These are phyloP conservation scores for Carex kokanica DNA, from an alignment of 176 grass and related monocot genomes.

Conservation along the genomic window DNA sequence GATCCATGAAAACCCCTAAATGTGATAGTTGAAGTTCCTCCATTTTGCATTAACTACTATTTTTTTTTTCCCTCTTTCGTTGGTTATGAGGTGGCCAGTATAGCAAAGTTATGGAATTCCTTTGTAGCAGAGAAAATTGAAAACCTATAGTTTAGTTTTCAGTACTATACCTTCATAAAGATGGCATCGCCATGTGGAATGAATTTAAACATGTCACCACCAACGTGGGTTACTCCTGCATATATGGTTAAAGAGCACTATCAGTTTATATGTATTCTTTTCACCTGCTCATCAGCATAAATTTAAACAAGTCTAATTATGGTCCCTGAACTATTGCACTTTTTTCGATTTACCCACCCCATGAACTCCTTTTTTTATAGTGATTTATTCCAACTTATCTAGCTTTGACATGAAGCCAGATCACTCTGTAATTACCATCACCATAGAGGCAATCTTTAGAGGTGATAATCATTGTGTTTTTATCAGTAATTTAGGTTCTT, in stretches of 20 bases:
- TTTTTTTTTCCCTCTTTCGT: neutral
- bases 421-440: neutral
- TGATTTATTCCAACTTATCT: neutral
- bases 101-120: neutral
- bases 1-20: no score
- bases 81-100: neutral
- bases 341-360: neutral
- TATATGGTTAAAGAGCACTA: neutral
- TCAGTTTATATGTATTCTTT: neutral
- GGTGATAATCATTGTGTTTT: neutral
- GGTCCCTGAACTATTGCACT: neutral
- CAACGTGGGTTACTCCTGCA: slow-evolving; percentile 66
- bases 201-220: slow-evolving; percentile 82
- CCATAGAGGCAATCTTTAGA: neutral
- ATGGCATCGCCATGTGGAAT: slow-evolving; percentile 76
- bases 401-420: neutral
- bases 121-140: neutral
- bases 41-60: neutral
- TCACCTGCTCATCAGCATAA: neutral
- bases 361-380: neutral
- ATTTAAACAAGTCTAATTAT: neutral
- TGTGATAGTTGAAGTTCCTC: neutral
- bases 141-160: neutral
- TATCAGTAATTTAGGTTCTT: neutral
- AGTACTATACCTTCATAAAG: slow-evolving; percentile 74